Evolutionary conservation across 345 rosid genomes (phyloP).

Genomic region (Moricandia moricandioides): DNA sequence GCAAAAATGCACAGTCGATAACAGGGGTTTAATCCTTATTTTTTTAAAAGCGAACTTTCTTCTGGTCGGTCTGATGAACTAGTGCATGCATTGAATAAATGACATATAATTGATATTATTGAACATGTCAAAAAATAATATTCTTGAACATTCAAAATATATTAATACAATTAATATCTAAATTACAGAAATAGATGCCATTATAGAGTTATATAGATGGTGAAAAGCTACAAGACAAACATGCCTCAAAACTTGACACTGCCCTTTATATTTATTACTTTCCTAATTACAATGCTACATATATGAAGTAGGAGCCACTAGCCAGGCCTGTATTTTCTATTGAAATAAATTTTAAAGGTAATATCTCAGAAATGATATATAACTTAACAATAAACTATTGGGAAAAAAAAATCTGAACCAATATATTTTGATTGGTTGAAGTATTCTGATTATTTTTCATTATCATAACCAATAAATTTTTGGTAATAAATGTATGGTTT

Average conservation of each 20-base stretch:
- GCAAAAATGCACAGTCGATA: not conserved
- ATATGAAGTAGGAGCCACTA: constrained; percentile 1
- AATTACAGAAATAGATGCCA: not conserved
- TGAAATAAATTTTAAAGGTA: not conserved
- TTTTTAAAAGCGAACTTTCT: not conserved
- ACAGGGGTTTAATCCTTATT: not conserved
- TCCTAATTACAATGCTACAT: constrained; percentile 43
- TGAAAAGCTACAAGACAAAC: constrained; percentile 39
- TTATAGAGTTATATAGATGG: not conserved
- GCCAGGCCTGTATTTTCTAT: not conserved
- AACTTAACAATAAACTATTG: not conserved
- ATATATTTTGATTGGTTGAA: not conserved
- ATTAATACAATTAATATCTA: not conserved
- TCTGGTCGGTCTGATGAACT: not conserved
- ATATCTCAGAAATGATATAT: not conserved
- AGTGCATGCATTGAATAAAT: not conserved
- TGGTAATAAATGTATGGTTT: not conserved
- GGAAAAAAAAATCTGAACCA: not conserved
- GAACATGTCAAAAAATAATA: too few species aligned
- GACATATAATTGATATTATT: not conserved
- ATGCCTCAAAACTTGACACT: constrained; percentile 37
- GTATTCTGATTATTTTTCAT: not conserved
- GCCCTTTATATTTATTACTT: constrained; percentile 36
- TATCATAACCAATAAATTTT: not conserved
- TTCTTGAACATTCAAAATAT: not conserved